These are phyloP conservation scores for Rickenella mellea DNA, from an alignment of 768 basidiomycete species.

Conservation along the genomic window DNA sequence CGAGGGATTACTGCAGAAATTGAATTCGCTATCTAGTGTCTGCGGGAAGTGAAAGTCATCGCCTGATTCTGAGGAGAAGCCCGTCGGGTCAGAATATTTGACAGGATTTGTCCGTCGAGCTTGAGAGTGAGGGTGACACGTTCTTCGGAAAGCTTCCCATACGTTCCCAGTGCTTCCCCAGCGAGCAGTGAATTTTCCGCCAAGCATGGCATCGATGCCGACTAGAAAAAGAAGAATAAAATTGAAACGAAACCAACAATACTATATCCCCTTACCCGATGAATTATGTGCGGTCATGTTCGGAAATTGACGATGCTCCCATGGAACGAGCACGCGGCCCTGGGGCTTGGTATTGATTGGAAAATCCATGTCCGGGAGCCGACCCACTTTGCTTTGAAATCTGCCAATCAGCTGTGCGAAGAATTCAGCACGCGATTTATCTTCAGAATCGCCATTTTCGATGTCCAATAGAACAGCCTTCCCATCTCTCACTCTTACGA, in stretches of 20 bases:
- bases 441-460: slow-evolving; percentile 26
- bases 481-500: slow-evolving; percentile 28
- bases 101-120: slow-evolving; percentile 56
- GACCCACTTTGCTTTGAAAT: slow-evolving; percentile 23
- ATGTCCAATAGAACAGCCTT: slow-evolving; percentile 27
- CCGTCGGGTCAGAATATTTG: slow-evolving; percentile 15
- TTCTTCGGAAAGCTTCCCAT: slow-evolving; percentile 42
- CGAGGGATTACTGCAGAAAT: slow-evolving; percentile 78
- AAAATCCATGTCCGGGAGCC: slow-evolving; percentile 45
- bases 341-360: slow-evolving; percentile 44
- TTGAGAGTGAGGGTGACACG: slow-evolving; percentile 36
- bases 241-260: background rate
- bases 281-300: slow-evolving; percentile 25
- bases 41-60: slow-evolving; percentile 54
- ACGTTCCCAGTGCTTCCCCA: slow-evolving; percentile 37
- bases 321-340: slow-evolving; percentile 37
- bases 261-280: slow-evolving; percentile 3
- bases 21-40: slow-evolving; percentile 49
- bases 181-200: slow-evolving; percentile 33
- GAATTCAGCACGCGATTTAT: slow-evolving; percentile 31
- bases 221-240: background rate
- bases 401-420: slow-evolving; percentile 36
- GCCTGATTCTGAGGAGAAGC: slow-evolving; percentile 3
- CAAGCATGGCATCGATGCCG: slow-evolving; percentile 30
- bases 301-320: slow-evolving; percentile 30